Conservation (phyloP, 2,329 filamentous ascomycete species). For the Rhinocladiella similis region DNA sequence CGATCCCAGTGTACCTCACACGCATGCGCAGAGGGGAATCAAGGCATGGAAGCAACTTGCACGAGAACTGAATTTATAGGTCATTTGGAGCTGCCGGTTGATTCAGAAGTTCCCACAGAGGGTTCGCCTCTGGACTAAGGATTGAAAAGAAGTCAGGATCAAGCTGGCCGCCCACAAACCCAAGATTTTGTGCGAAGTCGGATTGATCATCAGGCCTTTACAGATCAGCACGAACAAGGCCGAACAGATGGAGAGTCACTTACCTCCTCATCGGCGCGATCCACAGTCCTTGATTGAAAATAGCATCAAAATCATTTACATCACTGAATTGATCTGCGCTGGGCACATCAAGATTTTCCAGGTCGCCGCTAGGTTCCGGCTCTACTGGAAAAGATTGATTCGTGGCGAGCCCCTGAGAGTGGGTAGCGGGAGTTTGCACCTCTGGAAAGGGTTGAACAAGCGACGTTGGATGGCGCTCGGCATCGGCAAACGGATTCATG, state of each 20-base stretch:
- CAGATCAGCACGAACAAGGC: neutral
- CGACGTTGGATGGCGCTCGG: too few species aligned
- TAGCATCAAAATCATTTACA: neutral
- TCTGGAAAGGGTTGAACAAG: too few species aligned
- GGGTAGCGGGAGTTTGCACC: too few species aligned
- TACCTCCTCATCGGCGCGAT: neutral
- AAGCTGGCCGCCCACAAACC: neutral
- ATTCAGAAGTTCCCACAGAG: neutral
- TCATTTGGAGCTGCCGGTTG: neutral
- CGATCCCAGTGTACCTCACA: slow-evolving; percentile 6
- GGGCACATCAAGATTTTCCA: neutral
- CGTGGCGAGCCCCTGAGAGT: too few species aligned
- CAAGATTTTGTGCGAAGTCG: neutral
- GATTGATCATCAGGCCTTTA: neutral
- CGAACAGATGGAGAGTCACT: neutral
- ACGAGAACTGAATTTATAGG: slow-evolving; percentile 5
- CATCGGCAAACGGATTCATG: neutral
- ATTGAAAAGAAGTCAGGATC: neutral
- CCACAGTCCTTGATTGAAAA: neutral
- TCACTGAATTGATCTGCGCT: neutral
- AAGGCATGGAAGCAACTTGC: slow-evolving; percentile 8
- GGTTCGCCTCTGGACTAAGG: neutral
- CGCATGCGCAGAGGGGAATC: slow-evolving; percentile 18
- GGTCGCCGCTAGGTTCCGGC: neutral
- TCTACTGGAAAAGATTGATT: too few species aligned